Evolutionary conservation across 106 monocot species (phyloP), one percentile per base, ranked within the genome.

Genomic region (Gastrodia elata): DNA sequence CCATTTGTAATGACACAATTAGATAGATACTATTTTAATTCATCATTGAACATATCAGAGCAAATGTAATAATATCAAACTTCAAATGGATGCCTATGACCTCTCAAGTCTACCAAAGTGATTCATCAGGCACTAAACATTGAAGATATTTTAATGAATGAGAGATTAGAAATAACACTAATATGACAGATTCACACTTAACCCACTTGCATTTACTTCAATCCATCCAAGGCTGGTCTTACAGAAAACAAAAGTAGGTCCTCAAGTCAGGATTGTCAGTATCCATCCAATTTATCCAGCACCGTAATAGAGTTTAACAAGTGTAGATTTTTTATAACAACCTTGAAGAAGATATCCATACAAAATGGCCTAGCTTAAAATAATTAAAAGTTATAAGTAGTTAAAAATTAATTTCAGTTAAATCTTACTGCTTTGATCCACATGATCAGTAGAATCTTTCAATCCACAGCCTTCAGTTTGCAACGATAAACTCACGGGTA

Each of bases 391-490:
- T 68, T 37, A 14, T 49, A 37, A 24, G 5, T 64, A 32, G 39
- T 44, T 32, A 55, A 46, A 69, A 24, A 22, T 7, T 36, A 32
- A 77, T 38, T 44, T 52, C 11, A 68, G 28, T 1, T n/a, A 39
- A 69, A 41, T 37, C 84, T 87, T 88, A 97, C 97, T 82, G 77
- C 82, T 88, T 39, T 88, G 77, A 39, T 93, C 93, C 65, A 74
- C 73, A 79, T 90, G 77, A 74, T 75, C 87, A 80, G 68, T 74
- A 39, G 86, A 82, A 43, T 46, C 72, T 86, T 93, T 90, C 70
- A 97, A 83, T 73, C 97, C 90, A 88, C 97, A 97, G 13, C 86
- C 93, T 73, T 78, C 79, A 55, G 97, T 97, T 70, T 68, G 76
- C 42, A 97, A 57, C 32, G 97, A 90, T 18, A 97, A 78, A 59